Evolutionary conservation across 441 rosid genomes (phyloP).

Genomic region (Iberis amara): DNA sequence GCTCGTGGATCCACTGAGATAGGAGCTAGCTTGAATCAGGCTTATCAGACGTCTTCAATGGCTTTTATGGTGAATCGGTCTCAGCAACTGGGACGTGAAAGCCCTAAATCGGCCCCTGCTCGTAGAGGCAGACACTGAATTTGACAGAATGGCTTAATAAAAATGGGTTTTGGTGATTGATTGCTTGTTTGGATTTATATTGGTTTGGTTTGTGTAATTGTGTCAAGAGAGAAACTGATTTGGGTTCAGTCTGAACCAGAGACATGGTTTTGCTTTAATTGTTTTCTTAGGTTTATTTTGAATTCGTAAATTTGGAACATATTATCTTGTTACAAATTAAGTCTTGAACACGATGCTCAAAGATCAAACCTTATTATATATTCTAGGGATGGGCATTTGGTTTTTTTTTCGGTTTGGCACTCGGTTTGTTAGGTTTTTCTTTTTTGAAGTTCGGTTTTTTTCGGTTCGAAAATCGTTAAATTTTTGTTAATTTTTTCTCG

Average conservation of each 20-base stretch:
- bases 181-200: not conserved
- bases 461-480: too few species aligned
- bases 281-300: not conserved
- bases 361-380: too few species aligned
- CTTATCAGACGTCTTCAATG: slow-evolving; percentile 66
- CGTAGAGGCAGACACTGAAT: slow-evolving; percentile 18
- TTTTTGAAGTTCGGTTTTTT: too few species aligned
- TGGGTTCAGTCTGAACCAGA: slow-evolving; percentile 14
- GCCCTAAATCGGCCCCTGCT: slow-evolving; percentile 24
- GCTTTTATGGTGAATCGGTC: slow-evolving; percentile 60
- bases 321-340: too few species aligned
- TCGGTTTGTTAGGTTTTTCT: too few species aligned
- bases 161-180: not conserved
- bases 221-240: slow-evolving; percentile 9
- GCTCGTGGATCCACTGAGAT: slow-evolving; percentile 38
- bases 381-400: too few species aligned
- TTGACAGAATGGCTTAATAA: not conserved
- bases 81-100: slow-evolving; percentile 39
- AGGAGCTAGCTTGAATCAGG: slow-evolving; percentile 28
- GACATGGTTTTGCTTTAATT: not conserved
- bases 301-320: too few species aligned
- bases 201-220: slow-evolving; percentile 2
- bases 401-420: too few species aligned
- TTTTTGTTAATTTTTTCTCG: too few species aligned
- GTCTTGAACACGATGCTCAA: too few species aligned